Base-by-base conservation (phyloP, 1,284 basidiomycete genomes). In the Blastosporella zonata region DNA sequence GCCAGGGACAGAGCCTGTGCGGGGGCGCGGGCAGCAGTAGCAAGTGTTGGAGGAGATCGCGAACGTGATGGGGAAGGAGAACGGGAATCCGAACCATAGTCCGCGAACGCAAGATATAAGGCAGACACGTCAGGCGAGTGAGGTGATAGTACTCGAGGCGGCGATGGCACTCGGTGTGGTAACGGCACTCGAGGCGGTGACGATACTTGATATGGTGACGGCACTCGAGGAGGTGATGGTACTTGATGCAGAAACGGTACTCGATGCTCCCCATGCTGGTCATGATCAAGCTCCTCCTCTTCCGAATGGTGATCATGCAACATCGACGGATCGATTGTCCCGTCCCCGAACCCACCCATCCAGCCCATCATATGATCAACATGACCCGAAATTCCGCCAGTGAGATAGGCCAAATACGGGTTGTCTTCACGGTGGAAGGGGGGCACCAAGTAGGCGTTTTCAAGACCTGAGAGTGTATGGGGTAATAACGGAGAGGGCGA, bases 271-370 rank as follows among this genome's bases (percentile, higher is more conserved):
- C 21, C 10, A 20, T 27, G 6, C 25, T 27, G 6, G 10, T 6
- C 25, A 27, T 27, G 25, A 27, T 27, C 25, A 5, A 6, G 25
- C 28, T 50, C 37, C 1, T 46, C 42, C 15, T 48, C 42, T 10
- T 37, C 47, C 10, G 27, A 7, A 6, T n/a, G 27, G 6, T 25
- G 18, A 27, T 43, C 47, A 8, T 49, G 49, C 6, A 58, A 46
- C 17, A 56, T 23, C 10, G 49, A 50, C 5, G 57, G 55, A 20
- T 58, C 40, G 20, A 58, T 52, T 3, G 57, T 57, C 13, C 49
- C 52, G 35, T 52, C 41, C 3, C 33, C 48, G n/a, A 50, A 43
- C 13, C 38, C 53, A 8, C 8, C 31, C 28, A 22, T 41, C 50
- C 50, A 52, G 3, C 40, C 15, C 27, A 22, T 17, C 27, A 36